phyloP scores from a whole-genome alignment of 208 protist species.

The Angomonas ambiguus region DNA sequence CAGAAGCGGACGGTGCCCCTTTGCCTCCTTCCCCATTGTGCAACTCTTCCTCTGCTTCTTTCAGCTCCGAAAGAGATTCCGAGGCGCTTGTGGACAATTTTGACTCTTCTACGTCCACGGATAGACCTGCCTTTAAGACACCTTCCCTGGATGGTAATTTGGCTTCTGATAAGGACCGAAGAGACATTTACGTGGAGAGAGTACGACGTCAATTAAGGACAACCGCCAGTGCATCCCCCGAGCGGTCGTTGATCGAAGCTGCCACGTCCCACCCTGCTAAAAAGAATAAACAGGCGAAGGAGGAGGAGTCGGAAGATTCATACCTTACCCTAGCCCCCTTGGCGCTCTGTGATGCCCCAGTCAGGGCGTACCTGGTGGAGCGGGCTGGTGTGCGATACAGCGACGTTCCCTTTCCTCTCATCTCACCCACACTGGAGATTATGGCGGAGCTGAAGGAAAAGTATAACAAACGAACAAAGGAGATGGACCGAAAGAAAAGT shows the following conservation, averaged over 20 bases:
- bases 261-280: not conserved
- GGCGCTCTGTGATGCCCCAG: constrained; percentile 13
- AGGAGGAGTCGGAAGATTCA: constrained; percentile 2
- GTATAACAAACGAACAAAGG: not conserved
- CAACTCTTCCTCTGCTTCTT: not conserved
- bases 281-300: not conserved
- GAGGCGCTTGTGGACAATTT: not conserved
- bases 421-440: constrained; percentile 3
- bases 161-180: not conserved
- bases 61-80: not conserved
- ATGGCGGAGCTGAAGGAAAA: constrained; percentile 16
- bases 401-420: constrained; percentile 18
- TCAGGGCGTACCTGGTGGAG: constrained; percentile 17
- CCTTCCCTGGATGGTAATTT: not conserved
- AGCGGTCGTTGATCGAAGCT: not conserved
- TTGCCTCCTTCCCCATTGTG: not conserved
- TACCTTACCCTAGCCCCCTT: constrained; percentile 21
- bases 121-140: not conserved
- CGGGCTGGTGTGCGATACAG: constrained; percentile 16
- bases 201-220: not conserved
- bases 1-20: not conserved
- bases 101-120: not conserved
- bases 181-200: not conserved
- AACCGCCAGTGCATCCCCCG: not conserved
- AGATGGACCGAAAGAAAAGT: not conserved